These are phyloP conservation scores for Aureobasidium sp. DNA, from an alignment of 2,329 filamentous ascomycete species.

Conservation along the genomic window DNA sequence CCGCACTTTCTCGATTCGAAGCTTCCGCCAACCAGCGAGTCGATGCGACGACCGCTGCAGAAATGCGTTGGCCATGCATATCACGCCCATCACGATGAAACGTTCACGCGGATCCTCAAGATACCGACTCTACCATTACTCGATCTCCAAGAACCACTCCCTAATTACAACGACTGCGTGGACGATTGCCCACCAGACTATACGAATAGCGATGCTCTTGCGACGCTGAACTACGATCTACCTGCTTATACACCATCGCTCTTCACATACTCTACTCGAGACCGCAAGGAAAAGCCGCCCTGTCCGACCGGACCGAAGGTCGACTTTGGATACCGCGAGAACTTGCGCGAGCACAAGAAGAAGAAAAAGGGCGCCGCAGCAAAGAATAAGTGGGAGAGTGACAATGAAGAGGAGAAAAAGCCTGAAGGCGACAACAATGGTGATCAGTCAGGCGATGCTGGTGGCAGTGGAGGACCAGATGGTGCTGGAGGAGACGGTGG, in stretches of 20 bases:
- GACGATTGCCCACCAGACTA: slow-evolving; percentile 40
- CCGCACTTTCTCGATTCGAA: not conserved
- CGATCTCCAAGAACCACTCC: slow-evolving; percentile 25
- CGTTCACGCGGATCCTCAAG: not conserved
- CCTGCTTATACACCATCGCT: not conserved
- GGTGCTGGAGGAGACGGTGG: slow-evolving; percentile 26
- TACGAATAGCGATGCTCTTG: slow-evolving; percentile 35
- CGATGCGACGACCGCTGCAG: not conserved
- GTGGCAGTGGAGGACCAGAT: slow-evolving; percentile 28
- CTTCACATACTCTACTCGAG: not conserved
- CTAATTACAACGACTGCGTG: slow-evolving; percentile 38
- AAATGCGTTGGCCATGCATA: slow-evolving; percentile 11
- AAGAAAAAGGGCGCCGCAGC: slow-evolving; percentile 44
- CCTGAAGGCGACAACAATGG: slow-evolving; percentile 37
- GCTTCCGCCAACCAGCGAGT: slow-evolving; percentile 4
- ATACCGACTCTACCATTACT: not conserved
- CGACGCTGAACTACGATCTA: slow-evolving; percentile 16
- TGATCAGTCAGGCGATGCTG: slow-evolving; percentile 25
- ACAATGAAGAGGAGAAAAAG: slow-evolving; percentile 41
- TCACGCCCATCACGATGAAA: not conserved
- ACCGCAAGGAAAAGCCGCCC: not conserved
- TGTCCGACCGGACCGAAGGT: slow-evolving; percentile 31
- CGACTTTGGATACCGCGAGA: slow-evolving; percentile 52
- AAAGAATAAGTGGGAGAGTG: slow-evolving; percentile 36
- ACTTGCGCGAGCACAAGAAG: slow-evolving; percentile 42